phyloP scores from a whole-genome alignment of 2,329 filamentous ascomycete species.

The Fusarium longipes region DNA sequence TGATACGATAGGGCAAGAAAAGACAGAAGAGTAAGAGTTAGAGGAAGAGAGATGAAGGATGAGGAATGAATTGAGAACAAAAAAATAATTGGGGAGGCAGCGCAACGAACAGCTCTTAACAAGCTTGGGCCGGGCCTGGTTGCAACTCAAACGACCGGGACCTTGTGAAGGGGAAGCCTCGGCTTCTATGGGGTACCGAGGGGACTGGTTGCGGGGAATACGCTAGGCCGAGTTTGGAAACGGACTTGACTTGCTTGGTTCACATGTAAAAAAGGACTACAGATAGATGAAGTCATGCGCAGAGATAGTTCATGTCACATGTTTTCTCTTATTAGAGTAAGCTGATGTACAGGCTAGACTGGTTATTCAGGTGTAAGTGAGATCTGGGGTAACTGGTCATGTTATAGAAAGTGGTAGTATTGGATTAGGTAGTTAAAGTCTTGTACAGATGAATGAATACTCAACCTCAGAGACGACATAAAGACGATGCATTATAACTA shows the following conservation, averaged over 20 bases:
- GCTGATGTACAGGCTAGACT: neutral
- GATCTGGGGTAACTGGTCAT: slow-evolving; percentile 23
- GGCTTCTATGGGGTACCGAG: slow-evolving; percentile 49
- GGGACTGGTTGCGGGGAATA: slow-evolving; percentile 42
- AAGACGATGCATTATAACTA: neutral
- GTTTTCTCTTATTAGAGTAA: neutral
- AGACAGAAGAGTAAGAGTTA: slow-evolving; percentile 5
- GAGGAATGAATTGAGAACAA: slow-evolving; percentile 5
- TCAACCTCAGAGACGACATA: neutral
- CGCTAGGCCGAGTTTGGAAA: slow-evolving; percentile 43
- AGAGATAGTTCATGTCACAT: slow-evolving; percentile 36
- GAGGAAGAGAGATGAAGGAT: neutral
- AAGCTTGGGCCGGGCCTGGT: slow-evolving; percentile 43
- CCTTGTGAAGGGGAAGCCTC: slow-evolving; percentile 47
- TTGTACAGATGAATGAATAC: slow-evolving; percentile 8
- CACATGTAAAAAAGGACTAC: slow-evolving; percentile 45
- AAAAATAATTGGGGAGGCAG: slow-evolving; percentile 19
- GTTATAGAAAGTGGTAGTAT: neutral
- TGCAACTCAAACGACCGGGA: slow-evolving; percentile 25
- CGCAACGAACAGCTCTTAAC: slow-evolving; percentile 44
- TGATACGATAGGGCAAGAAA: slow-evolving; percentile 22
- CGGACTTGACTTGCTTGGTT: slow-evolving; percentile 41
- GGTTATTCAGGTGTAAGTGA: neutral
- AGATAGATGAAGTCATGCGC: slow-evolving; percentile 47
- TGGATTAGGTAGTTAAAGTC: neutral